phyloP scores from a whole-genome alignment of 208 protist genomes.

The Crithidia mellificae region DNA sequence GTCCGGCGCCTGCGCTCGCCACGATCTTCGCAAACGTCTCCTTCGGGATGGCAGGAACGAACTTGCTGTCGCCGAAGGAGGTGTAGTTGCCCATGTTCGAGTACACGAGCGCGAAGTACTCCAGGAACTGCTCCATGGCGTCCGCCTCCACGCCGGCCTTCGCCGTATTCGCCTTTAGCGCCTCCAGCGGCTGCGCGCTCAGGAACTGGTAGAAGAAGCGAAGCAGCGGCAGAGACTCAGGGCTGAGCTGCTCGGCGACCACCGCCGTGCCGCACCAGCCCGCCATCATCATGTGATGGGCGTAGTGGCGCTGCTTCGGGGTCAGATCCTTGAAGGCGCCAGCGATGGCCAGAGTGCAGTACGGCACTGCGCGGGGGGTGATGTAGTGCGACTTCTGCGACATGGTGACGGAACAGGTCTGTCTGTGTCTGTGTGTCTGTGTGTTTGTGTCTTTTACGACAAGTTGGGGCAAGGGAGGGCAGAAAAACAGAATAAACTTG shows the following conservation, averaged over 20 bases:
- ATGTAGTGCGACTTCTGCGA: conserved; percentile 37
- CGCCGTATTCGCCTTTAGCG: conserved; percentile 20
- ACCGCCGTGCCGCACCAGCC: conserved; percentile 61
- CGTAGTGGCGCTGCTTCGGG: conserved; percentile 73
- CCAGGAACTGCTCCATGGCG: conserved; percentile 57
- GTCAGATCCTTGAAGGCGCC: conserved; percentile 80
- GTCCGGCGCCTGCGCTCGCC: conserved; percentile 14
- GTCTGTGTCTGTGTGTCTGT: not conserved
- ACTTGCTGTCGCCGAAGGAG: conserved; percentile 94
- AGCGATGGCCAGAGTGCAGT: conserved; percentile 57
- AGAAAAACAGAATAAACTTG: too few species aligned
- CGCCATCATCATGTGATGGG: conserved; percentile 73
- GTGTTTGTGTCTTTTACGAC: not conserved
- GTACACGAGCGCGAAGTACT: conserved; percentile 85
- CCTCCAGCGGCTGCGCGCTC: conserved; percentile 24
- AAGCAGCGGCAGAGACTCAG: conserved; percentile 64
- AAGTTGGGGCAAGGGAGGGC: not conserved
- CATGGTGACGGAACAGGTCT: too few species aligned
- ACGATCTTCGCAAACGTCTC: conserved; percentile 65
- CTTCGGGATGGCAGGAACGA: conserved; percentile 66
- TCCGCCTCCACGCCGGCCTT: conserved; percentile 40
- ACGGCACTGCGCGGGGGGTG: conserved; percentile 66
- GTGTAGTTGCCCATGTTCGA: conserved; percentile 94
- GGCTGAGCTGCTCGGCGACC: conserved; percentile 55
- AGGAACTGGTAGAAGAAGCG: conserved; percentile 53